A percentile compares a stretch with the other conserved stretches of the same genome.
Evolutionary conservation across 805 yeast genomes (phyloP).

Genomic region (Teunomyces stri): DNA sequence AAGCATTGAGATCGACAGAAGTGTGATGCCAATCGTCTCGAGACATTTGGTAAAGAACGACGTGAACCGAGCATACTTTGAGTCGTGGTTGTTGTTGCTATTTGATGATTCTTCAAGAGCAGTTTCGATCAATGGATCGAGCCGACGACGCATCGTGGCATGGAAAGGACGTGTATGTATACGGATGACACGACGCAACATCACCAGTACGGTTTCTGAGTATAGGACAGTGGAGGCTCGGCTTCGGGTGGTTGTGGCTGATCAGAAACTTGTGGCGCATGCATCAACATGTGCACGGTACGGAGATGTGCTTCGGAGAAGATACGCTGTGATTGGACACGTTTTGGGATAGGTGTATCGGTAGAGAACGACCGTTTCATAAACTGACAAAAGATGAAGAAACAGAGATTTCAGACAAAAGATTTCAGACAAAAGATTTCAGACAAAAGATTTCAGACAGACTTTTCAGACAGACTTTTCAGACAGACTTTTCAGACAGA

Average conservation of each 20-base stretch:
- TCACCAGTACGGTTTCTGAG: slow-evolving; percentile 14
- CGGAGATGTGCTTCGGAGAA: slow-evolving; percentile 28
- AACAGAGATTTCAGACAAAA: background rate
- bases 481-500: background rate
- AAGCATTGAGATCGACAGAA: slow-evolving; percentile 64
- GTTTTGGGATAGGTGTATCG: slow-evolving; percentile 11
- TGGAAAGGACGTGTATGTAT: background rate
- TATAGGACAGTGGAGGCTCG: background rate
- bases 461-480: background rate
- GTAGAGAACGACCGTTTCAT: background rate
- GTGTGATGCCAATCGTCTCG: slow-evolving; percentile 71
- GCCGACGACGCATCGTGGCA: background rate
- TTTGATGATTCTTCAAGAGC: slow-evolving; percentile 8
- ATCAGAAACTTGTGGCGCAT: background rate
- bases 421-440: background rate
- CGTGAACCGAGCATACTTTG: background rate
- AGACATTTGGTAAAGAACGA: slow-evolving; percentile 38
- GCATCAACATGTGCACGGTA: slow-evolving; percentile 34
- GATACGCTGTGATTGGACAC: slow-evolving; percentile 23
- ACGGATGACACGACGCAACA: background rate
- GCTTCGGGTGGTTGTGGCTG: background rate
- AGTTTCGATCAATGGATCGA: slow-evolving; percentile 10
- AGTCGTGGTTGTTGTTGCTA: slow-evolving; percentile 1
- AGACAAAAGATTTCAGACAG: background rate
- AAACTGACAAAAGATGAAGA: background rate